These are phyloP conservation scores for Pichia manshurica DNA, from an alignment of 805 yeast genomes.

Conservation along the genomic window DNA sequence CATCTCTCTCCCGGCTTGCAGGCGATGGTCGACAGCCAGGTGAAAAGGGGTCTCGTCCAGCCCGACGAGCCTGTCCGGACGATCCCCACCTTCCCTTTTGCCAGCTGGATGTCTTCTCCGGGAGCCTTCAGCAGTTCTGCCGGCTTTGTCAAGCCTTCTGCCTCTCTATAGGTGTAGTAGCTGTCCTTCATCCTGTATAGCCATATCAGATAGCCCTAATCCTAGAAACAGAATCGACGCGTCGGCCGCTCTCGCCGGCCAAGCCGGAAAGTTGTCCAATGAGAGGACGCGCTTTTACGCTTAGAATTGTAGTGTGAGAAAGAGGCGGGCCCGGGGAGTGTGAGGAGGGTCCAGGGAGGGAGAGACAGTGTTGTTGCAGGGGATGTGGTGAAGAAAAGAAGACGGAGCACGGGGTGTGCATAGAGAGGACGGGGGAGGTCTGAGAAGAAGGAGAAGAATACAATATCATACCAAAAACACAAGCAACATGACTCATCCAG, in stretches of 20 bases:
- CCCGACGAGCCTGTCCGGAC: background rate
- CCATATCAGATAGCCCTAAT: no score
- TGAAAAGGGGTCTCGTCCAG: background rate
- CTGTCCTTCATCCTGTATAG: no score
- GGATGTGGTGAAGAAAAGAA: no score
- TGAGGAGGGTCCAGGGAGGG: no score
- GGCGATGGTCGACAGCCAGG: background rate
- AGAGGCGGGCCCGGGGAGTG: no score
- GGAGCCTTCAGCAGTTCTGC: no score
- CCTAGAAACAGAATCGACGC: no score
- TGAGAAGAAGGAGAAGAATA: no score
- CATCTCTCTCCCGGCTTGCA: conserved; percentile 25
- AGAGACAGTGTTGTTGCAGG: no score
- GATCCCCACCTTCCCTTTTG: background rate
- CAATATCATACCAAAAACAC: background rate
- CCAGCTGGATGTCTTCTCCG: background rate
- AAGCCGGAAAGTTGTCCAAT: background rate
- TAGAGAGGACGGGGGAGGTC: no score
- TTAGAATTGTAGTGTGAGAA: background rate
- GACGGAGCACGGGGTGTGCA: no score
- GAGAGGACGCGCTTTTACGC: background rate
- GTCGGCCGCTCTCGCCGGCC: background rate
- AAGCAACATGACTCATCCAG: conserved; percentile 37
- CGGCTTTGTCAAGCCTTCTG: background rate
- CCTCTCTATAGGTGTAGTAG: background rate